Percentiles rank a stretch among this genome's conserved stretches.
These are phyloP conservation scores for Lipomyces anomalus DNA, from an alignment of 805 yeast species.

Conservation along the genomic window DNA sequence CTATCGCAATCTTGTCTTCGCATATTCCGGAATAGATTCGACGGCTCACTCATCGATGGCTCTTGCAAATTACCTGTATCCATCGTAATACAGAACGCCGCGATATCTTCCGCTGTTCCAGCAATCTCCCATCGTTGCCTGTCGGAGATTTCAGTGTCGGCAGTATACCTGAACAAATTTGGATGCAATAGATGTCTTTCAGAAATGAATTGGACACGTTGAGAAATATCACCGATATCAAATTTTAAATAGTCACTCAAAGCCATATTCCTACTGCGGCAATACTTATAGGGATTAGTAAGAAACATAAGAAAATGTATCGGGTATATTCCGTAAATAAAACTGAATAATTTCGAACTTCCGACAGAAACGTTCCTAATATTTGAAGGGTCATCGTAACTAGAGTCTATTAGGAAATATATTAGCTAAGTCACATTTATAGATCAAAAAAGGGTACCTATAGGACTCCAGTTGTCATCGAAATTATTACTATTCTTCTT, in stretches of 20 bases:
- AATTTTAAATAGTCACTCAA: conserved; percentile 9
- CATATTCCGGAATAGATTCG: conserved; percentile 12
- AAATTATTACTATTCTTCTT: too few species aligned
- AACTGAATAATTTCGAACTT: conserved; percentile 40
- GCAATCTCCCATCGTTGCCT: conserved; percentile 30
- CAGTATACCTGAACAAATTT: conserved; percentile 36
- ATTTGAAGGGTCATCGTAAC: neutral
- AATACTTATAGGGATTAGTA: conserved; percentile 39
- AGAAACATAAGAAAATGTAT: conserved; percentile 42
- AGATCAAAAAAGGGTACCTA: too few species aligned
- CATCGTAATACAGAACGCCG: conserved; percentile 32
- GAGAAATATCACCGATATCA: conserved; percentile 35
- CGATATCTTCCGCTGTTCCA: conserved; percentile 37
- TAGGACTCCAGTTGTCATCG: too few species aligned
- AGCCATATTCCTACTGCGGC: conserved; percentile 22
- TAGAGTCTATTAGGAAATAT: conserved; percentile 12
- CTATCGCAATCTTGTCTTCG: too few species aligned
- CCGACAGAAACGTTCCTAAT: conserved; percentile 5
- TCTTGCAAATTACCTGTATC: conserved; percentile 21
- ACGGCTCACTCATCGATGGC: conserved; percentile 18
- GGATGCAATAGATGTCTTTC: conserved; percentile 46
- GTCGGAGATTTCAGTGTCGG: conserved; percentile 35
- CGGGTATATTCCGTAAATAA: conserved; percentile 57
- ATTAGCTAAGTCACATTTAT: too few species aligned
- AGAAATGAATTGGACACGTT: conserved; percentile 31